Base-by-base conservation (phyloP, 2,329 filamentous ascomycete species). In the Alternaria hordeiaustralica region DNA sequence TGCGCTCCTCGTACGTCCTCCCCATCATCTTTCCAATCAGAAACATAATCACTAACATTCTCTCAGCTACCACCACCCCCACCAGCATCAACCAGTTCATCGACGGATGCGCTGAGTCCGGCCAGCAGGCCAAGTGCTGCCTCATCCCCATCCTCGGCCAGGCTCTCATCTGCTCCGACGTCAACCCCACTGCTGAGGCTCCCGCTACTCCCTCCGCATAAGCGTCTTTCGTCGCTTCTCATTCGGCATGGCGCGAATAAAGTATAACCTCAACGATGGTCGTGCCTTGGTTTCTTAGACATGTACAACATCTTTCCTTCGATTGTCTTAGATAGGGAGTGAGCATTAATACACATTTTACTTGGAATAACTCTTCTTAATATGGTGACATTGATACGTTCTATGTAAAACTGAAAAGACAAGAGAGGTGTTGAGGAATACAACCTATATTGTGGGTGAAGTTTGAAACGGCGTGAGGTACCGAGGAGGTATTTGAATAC, bases 111-210 rank as follows among this genome's bases (percentile, higher is more conserved):
- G 57, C 85, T 3, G 80, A 69, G 6, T 80, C 81, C 6, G 86
- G 86, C 55, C 86, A 88, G 78, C 83, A 84, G 64, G 86, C 86
- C 60, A 85, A 85, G 70, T 89, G 87, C 84, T 89, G 87, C 68
- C 75, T 84, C 12, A 67, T 89, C 18, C 87, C 87, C 8, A 81
- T 88, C 69, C 73, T 81, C 55, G 79, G 73, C 53, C 80, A 81
- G 74, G 79, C 75, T 7, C 72, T 82, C 55, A 63, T 82, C 71
- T 82, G 79, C 75, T 69, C 66, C 41, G 72, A 76, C 45, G 77
- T 79, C 57, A 73, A 75, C 62, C 74, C 73, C 41, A 69, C 70
- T 60, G 68, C 70, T 25, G 15, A 33, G 12, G 46, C 45, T 15
- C 15, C 61, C 36, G 6, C 51, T 28, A 36, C 53, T 12, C 2